Conservation (phyloP, 192 early-diverging fungal genomes). For the Allomyces arbusculus region DNA sequence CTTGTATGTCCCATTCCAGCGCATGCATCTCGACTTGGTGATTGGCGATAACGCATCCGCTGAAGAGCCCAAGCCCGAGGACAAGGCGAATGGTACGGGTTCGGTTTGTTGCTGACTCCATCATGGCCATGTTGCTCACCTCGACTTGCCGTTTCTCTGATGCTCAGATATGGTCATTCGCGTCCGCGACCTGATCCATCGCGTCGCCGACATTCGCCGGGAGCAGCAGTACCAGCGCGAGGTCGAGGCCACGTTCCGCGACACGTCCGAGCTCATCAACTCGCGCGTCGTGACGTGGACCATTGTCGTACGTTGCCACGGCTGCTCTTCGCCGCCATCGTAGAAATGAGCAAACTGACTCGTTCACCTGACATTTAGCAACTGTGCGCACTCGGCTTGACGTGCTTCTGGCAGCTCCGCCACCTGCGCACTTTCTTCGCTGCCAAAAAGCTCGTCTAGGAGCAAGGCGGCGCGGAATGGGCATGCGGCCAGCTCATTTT, state of each 20-base stretch:
- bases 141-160: background rate
- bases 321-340: no score
- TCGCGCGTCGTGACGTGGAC: conserved; percentile 69
- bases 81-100: conserved; percentile 17
- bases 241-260: conserved; percentile 74
- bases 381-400: conserved; percentile 47
- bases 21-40: conserved; percentile 36
- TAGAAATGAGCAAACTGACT: no score
- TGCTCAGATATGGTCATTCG: conserved; percentile 40
- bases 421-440: conserved; percentile 71
- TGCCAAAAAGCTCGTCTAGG: conserved; percentile 48
- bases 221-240: conserved; percentile 84
- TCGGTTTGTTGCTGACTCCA: background rate
- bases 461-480: background rate
- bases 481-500: background rate
- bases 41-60: conserved; percentile 44
- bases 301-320: conserved; percentile 17
- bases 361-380: conserved; percentile 15
- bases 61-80: conserved; percentile 17
- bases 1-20: background rate
- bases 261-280: conserved; percentile 67
- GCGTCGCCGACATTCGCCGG: conserved; percentile 56
- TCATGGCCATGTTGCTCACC: no score
- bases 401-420: conserved; percentile 72
- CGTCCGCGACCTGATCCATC: conserved; percentile 62